Evolutionary conservation across 2,329 filamentous ascomycete species (phyloP).

Genomic region (Trichoderma atroviride): DNA sequence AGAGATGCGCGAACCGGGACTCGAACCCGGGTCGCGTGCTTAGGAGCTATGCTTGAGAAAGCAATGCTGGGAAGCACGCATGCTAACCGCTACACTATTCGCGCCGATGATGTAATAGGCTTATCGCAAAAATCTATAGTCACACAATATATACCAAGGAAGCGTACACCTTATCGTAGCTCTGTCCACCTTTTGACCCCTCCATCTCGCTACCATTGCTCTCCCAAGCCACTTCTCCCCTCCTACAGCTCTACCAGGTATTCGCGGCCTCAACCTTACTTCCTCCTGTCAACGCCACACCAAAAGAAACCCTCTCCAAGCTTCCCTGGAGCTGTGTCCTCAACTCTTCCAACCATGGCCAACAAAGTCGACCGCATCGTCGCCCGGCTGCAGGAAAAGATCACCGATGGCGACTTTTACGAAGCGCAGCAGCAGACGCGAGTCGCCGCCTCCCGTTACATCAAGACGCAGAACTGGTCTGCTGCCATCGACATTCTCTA

Average conservation of each 20-base stretch:
- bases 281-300: background rate
- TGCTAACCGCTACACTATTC: constrained; percentile 46
- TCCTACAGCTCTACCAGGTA: background rate
- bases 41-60: constrained; percentile 20
- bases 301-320: background rate
- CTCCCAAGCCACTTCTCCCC: background rate
- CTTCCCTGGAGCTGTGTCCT: background rate
- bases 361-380: constrained; percentile 55
- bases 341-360: constrained; percentile 37
- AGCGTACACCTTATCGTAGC: background rate
- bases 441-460: constrained; percentile 90
- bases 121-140: background rate
- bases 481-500: constrained; percentile 86
- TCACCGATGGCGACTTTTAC: constrained; percentile 90
- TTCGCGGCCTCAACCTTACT: background rate
- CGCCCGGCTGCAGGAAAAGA: constrained; percentile 76
- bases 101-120: constrained; percentile 32
- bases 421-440: constrained; percentile 98
- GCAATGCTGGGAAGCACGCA: constrained; percentile 40
- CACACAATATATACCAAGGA: background rate
- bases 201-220: constrained; percentile 21
- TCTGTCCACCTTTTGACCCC: constrained; percentile 16
- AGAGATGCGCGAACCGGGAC: constrained; percentile 39
- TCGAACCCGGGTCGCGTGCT: constrained; percentile 44
- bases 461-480: constrained; percentile 82